Evolutionary conservation across 2,329 filamentous ascomycete species (phyloP).

Genomic region (Arthrocladium fulminans): DNA sequence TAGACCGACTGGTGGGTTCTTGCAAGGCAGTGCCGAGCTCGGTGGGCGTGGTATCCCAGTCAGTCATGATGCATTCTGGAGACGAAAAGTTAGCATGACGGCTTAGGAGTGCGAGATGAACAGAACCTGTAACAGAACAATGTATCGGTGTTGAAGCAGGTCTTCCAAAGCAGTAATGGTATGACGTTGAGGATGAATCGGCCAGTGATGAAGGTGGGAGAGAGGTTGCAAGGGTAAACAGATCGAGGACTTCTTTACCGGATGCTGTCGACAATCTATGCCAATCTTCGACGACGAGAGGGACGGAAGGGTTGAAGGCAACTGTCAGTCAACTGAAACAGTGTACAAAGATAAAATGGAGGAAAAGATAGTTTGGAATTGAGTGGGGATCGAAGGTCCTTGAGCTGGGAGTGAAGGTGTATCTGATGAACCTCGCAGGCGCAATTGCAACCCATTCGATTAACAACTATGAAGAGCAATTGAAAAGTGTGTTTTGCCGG

Average conservation of each 20-base stretch:
- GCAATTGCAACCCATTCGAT: too few relatives aligned
- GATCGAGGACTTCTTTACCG: too few relatives aligned
- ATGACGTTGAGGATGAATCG: too few relatives aligned
- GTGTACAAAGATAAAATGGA: background rate
- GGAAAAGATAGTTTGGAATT: background rate
- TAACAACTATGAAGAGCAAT: too few relatives aligned
- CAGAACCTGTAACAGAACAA: background rate
- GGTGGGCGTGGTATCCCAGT: slow-evolving; percentile 1
- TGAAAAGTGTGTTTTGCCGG: too few relatives aligned
- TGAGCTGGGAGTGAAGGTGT: background rate
- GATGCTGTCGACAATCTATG: too few relatives aligned
- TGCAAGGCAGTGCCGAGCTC: background rate
- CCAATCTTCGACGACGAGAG: background rate
- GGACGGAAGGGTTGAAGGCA: background rate
- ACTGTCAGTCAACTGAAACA: background rate
- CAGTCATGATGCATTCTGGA: background rate
- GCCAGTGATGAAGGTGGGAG: too few relatives aligned
- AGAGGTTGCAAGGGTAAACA: too few relatives aligned
- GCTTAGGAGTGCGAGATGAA: background rate
- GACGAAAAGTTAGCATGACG: background rate
- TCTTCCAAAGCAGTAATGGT: too few relatives aligned
- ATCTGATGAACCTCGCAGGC: too few relatives aligned
- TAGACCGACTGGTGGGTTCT: slow-evolving; percentile 7
- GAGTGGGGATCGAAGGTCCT: background rate
- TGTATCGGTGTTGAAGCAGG: too few relatives aligned